phyloP scores from a whole-genome alignment of 2,329 filamentous ascomycete genomes.

The Tolypocladium tropicale region DNA sequence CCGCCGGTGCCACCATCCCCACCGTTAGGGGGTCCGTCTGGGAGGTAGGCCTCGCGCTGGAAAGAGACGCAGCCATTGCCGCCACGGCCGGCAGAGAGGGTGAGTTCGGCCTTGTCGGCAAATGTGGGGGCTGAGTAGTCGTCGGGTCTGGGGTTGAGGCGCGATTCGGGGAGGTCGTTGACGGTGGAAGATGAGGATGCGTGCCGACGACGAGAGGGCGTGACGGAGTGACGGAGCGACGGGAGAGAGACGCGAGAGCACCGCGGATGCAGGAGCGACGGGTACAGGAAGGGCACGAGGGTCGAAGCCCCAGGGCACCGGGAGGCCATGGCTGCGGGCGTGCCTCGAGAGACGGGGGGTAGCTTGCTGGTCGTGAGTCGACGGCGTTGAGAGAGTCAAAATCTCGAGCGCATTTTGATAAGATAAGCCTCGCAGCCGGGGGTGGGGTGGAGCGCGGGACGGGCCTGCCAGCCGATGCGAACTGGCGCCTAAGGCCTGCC shows the following conservation, averaged over 20 bases:
- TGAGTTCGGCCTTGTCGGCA: conserved; percentile 73
- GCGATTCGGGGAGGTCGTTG: conserved; percentile 36
- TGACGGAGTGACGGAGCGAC: conserved; percentile 2
- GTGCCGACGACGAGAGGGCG: conserved; percentile 7
- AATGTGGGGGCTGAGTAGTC: conserved; percentile 80
- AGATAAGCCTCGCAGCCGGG: neutral
- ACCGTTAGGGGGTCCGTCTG: conserved; percentile 84
- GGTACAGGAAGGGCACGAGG: conserved; percentile 36
- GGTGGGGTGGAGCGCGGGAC: neutral
- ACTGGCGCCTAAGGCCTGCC: neutral
- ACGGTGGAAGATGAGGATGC: conserved; percentile 17
- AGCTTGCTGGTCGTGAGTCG: neutral
- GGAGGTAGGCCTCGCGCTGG: conserved; percentile 78
- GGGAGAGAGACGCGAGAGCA: conserved; percentile 12
- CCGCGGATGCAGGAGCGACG: conserved; percentile 27
- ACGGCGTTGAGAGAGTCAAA: neutral
- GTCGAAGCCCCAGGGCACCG: conserved; percentile 14
- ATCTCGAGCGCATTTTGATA: neutral
- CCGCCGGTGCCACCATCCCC: conserved; percentile 90
- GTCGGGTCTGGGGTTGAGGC: conserved; percentile 71
- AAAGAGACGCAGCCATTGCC: conserved; percentile 94
- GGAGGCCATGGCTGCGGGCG: conserved; percentile 13
- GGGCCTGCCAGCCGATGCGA: neutral
- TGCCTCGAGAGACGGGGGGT: neutral
- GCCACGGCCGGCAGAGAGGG: conserved; percentile 67